A percentile compares a stretch with the other conserved stretches of the same genome.
Evolutionary conservation across 2,329 filamentous ascomycete species (phyloP).

Genomic region (Colletotrichum limetticola): DNA sequence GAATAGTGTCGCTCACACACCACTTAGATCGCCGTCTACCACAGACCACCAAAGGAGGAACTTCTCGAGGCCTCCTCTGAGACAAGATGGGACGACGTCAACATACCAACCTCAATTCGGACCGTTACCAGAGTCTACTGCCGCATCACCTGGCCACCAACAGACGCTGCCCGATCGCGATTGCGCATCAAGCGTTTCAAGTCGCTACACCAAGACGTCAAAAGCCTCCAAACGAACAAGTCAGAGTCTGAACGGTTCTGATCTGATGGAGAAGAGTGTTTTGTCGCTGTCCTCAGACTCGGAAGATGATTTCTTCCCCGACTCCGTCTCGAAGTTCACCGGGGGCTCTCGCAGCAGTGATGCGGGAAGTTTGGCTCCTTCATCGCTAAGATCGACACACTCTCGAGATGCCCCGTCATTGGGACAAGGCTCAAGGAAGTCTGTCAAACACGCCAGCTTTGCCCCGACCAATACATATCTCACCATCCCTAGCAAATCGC

Average conservation of each 20-base stretch:
- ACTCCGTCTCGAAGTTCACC: constrained; percentile 43
- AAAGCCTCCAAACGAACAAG: constrained; percentile 62
- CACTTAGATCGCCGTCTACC: constrained; percentile 24
- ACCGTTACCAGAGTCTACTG: background rate
- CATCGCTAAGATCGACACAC: constrained; percentile 25
- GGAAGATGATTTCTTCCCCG: constrained; percentile 57
- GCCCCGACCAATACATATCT: constrained; percentile 54
- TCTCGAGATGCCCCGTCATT: constrained; percentile 39
- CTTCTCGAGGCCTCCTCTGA: constrained; percentile 7
- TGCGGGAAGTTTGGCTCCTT: constrained; percentile 22
- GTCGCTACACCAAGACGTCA: constrained; percentile 65
- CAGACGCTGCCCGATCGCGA: constrained; percentile 34
- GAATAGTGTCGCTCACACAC: background rate
- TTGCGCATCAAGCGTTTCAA: constrained; percentile 60
- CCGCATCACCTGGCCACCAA: background rate
- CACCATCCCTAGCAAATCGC: constrained; percentile 48
- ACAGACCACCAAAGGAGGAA: constrained; percentile 12
- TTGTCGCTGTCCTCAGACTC: constrained; percentile 69
- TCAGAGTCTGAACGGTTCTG: constrained; percentile 59
- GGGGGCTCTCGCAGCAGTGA: constrained; percentile 30
- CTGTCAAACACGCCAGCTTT: constrained; percentile 53
- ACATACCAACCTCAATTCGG: background rate
- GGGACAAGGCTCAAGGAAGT: constrained; percentile 43
- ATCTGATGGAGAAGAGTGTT: constrained; percentile 65
- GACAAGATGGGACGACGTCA: background rate